These are phyloP conservation scores for Infundibulicybe gibba DNA, from an alignment of 768 basidiomycete genomes.

Conservation along the genomic window DNA sequence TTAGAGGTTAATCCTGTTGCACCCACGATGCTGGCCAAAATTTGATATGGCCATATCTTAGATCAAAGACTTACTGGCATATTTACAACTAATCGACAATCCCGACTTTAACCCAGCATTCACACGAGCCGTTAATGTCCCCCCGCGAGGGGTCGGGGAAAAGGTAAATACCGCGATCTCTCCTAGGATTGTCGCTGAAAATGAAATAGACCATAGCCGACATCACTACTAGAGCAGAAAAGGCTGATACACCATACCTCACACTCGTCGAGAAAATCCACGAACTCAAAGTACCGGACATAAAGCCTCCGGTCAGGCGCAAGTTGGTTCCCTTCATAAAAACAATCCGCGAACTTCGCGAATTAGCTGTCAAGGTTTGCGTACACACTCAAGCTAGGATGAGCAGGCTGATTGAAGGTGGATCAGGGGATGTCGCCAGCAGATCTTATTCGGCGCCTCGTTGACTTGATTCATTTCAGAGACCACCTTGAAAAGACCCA, in stretches of 20 bases:
- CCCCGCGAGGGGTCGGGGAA: conserved; percentile 70
- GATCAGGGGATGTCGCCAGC: conserved; percentile 56
- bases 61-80: conserved; percentile 81
- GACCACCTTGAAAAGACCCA: conserved; percentile 67
- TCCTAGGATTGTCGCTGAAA: background rate
- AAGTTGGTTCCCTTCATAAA: conserved; percentile 62
- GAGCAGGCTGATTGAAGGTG: too few species aligned
- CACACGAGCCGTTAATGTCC: conserved; percentile 67
- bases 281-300: conserved; percentile 55
- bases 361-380: conserved; percentile 49
- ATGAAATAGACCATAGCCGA: conserved; percentile 53
- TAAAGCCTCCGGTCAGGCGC: conserved; percentile 62
- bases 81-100: conserved; percentile 82
- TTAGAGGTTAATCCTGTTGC: conserved; percentile 49
- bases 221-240: conserved; percentile 49
- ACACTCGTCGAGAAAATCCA: conserved; percentile 61
- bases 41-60: conserved; percentile 15
- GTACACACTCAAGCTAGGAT: too few species aligned
- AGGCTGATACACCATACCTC: conserved; percentile 50
- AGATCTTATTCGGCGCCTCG: conserved; percentile 55
- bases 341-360: conserved; percentile 46
- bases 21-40: background rate
- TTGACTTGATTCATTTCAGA: conserved; percentile 61
- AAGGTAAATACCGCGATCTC: conserved; percentile 42
- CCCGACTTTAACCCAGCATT: conserved; percentile 65